These are phyloP conservation scores for Fraxinus greggii DNA, from an alignment of 305 asterid genomes.

Conservation along the genomic window DNA sequence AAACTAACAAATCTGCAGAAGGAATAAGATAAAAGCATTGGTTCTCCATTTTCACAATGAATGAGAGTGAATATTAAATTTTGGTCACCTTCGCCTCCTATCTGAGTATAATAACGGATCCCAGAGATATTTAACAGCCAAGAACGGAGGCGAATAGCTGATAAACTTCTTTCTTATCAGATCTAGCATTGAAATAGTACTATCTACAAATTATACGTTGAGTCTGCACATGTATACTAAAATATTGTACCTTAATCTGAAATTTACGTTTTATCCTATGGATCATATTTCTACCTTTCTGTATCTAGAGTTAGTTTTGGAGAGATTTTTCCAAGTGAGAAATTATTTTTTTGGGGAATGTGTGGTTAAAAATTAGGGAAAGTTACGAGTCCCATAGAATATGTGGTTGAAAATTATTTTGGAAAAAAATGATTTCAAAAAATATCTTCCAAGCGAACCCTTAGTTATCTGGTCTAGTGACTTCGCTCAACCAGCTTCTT, in stretches of 20 bases:
- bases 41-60: not conserved
- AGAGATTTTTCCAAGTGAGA: not conserved
- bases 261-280: not conserved
- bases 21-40: not conserved
- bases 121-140: not conserved
- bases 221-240: not conserved
- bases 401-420: not conserved
- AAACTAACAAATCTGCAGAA: not conserved
- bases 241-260: not conserved
- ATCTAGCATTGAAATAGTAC: not conserved
- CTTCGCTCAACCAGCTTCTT: not conserved
- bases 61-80: not conserved
- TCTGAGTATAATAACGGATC: not conserved
- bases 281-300: not conserved
- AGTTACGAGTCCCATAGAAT: not conserved
- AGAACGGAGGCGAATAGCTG: not conserved
- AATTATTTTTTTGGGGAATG: not conserved
- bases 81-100: not conserved
- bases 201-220: not conserved
- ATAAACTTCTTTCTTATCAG: not conserved
- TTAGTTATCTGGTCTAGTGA: not conserved
- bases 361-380: not conserved
- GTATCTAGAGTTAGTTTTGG: not conserved
- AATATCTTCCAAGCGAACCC: not conserved
- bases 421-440: not conserved